Percentiles rank a stretch among this genome's conserved stretches.
phyloP scores from a whole-genome alignment of 371 early-diverging fungal genomes.

The Apophysomyces variabilis region DNA sequence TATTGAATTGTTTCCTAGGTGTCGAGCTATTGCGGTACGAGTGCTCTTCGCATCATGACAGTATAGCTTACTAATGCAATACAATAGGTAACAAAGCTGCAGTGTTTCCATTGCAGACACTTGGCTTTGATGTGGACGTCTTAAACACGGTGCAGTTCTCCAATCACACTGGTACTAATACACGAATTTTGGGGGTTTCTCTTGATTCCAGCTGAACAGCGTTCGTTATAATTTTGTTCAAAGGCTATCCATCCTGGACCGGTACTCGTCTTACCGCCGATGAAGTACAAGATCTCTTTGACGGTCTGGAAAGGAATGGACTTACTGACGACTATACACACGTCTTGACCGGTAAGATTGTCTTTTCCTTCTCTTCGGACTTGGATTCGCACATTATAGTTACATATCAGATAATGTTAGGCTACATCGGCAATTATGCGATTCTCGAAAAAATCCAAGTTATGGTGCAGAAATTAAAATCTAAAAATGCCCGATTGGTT shows the following conservation, averaged over 20 bases:
- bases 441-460: conserved; percentile 66
- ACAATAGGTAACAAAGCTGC: conserved; percentile 81
- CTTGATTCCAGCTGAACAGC: neutral
- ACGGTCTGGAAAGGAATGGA: conserved; percentile 76
- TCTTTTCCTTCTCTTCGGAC: neutral
- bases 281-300: conserved; percentile 71
- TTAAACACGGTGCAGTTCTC: conserved; percentile 93
- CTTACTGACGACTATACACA: conserved; percentile 77
- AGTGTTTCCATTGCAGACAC: conserved; percentile 87
- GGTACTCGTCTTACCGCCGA: conserved; percentile 69
- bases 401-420: conserved; percentile 27
- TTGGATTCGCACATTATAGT: neutral
- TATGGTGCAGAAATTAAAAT: conserved; percentile 55
- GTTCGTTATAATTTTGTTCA: neutral
- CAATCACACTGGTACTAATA: conserved; percentile 78
- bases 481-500: conserved; percentile 47
- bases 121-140: conserved; percentile 91
- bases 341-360: conserved; percentile 69
- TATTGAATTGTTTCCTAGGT: conserved; percentile 27
- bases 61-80: conserved; percentile 10
- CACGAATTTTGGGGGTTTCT: conserved; percentile 1
- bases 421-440: conserved; percentile 83
- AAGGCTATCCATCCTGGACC: conserved; percentile 79
- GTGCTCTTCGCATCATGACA: neutral
- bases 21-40: conserved; percentile 80